Evolutionary conservation across 2,329 filamentous ascomycete species (phyloP).

Genomic region (Penicillium sp.): DNA sequence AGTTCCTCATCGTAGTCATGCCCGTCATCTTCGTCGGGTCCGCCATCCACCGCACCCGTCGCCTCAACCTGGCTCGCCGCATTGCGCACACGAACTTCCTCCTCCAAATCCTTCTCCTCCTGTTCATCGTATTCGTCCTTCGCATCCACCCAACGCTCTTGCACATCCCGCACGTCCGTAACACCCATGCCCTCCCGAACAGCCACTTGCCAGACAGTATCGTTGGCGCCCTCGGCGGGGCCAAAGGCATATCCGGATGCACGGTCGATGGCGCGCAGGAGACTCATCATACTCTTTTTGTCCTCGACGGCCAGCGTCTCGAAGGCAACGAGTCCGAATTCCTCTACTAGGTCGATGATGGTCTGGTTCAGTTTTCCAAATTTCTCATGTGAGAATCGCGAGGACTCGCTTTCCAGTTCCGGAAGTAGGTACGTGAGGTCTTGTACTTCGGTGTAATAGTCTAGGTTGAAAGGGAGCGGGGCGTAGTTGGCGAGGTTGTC

Average conservation of each 20-base stretch:
- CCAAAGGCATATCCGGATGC: constrained; percentile 94
- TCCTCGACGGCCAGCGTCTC: constrained; percentile 95
- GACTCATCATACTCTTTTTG: constrained; percentile 92
- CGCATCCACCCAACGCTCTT: constrained; percentile 91
- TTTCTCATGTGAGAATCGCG: constrained; percentile 67
- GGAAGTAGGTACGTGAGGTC: constrained; percentile 83
- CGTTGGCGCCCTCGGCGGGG: constrained; percentile 84
- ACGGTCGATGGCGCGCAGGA: constrained; percentile 84
- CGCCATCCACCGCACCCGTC: constrained; percentile 27
- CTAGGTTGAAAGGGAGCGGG: constrained; percentile 87
- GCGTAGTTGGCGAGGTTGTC: constrained; percentile 87
- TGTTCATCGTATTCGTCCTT: constrained; percentile 83
- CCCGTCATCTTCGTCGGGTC: constrained; percentile 38
- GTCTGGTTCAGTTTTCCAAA: constrained; percentile 83
- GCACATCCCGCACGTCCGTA: constrained; percentile 83
- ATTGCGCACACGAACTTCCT: constrained; percentile 62
- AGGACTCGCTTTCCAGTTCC: constrained; percentile 74
- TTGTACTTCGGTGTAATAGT: constrained; percentile 97
- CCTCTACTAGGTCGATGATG: constrained; percentile 81
- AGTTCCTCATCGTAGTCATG: constrained; percentile 24
- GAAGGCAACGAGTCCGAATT: constrained; percentile 85
- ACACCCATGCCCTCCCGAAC: constrained; percentile 71
- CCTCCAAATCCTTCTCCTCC: constrained; percentile 73
- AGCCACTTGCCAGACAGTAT: constrained; percentile 94
- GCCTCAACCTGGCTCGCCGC: constrained; percentile 30